These are phyloP conservation scores for Sarocladium kiliense DNA, from an alignment of 2,329 filamentous ascomycete genomes.

Conservation along the genomic window DNA sequence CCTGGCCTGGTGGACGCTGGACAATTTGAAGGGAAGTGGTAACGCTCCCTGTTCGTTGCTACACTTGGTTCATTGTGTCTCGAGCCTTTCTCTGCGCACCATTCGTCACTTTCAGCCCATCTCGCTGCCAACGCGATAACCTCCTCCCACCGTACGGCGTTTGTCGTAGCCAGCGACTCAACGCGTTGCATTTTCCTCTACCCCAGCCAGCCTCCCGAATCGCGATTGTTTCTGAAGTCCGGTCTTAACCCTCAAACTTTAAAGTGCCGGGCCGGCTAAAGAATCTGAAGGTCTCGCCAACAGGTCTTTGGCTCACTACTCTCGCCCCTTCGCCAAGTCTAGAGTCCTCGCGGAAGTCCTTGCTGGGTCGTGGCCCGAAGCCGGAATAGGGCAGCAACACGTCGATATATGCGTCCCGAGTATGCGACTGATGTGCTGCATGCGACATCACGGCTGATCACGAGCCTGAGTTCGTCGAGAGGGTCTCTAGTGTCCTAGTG, in stretches of 20 bases:
- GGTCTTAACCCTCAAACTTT: no score
- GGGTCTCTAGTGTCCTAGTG: no score
- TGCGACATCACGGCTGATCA: not conserved
- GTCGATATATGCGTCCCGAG: not conserved
- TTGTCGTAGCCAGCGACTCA: not conserved
- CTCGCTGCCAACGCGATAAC: not conserved
- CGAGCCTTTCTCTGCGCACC: not conserved
- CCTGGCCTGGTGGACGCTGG: slow-evolving; percentile 1
- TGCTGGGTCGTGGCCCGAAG: no score
- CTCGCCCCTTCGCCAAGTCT: no score
- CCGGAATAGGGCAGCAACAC: not conserved
- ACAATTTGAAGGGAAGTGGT: slow-evolving; percentile 2
- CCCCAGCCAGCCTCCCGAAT: not conserved
- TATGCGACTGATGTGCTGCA: not conserved
- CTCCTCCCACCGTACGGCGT: not conserved
- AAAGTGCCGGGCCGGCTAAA: no score
- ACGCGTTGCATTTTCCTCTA: no score
- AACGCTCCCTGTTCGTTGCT: not conserved
- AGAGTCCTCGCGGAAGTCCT: no score
- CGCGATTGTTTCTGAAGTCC: no score
- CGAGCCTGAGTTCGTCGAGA: not conserved
- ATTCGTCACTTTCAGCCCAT: not conserved
- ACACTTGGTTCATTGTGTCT: not conserved
- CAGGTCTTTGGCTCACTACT: no score
- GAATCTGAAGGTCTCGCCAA: no score